Conservation (phyloP, 140 eudicot genomes). For the Anethum foeniculum region DNA sequence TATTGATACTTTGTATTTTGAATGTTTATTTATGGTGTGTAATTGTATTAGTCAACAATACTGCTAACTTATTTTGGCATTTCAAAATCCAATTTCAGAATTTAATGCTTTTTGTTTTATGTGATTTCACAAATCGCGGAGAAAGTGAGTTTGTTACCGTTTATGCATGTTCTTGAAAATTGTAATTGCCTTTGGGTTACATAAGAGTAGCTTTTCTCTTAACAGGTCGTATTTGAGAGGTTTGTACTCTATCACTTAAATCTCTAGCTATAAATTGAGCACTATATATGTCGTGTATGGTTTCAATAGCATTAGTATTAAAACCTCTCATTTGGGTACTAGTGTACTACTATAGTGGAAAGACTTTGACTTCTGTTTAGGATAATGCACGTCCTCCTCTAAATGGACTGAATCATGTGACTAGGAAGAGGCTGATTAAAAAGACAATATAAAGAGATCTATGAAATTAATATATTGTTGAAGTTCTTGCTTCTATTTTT, state of each 20-base stretch:
- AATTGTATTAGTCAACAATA: no score
- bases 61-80: no score
- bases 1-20: no score
- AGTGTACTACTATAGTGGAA: neutral
- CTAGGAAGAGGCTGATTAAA: neutral
- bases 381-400: neutral
- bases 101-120: neutral
- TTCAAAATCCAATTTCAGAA: neutral
- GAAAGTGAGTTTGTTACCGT: neutral
- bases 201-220: constrained; percentile 9
- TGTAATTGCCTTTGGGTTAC: neutral
- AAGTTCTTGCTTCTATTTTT: neutral
- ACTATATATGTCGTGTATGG: neutral
- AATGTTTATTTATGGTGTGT: no score
- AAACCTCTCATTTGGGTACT: neutral
- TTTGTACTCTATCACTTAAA: constrained; percentile 11
- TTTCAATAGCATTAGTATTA: neutral
- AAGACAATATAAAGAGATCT: neutral
- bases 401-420: neutral
- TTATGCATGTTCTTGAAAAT: neutral
- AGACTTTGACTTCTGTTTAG: neutral
- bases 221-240: constrained; percentile 57
- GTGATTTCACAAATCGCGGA: neutral
- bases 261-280: neutral
- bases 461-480: neutral